Evolutionary conservation across 768 basidiomycete species (phyloP).

Genomic region (Suillus subluteus): DNA sequence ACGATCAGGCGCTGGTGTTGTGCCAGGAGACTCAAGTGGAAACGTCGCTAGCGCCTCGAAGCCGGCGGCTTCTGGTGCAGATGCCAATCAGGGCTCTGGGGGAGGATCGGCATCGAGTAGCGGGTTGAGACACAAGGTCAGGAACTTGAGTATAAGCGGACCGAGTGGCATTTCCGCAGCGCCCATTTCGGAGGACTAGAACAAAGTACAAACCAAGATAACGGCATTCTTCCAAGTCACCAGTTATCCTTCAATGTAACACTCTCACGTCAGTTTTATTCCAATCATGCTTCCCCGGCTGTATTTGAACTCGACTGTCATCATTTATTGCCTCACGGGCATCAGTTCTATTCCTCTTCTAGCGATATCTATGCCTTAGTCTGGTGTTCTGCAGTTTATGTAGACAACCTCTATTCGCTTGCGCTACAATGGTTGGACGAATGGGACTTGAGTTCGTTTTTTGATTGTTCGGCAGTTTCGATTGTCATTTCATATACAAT

Average conservation of each 20-base stretch:
- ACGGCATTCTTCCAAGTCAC: slow-evolving; percentile 24
- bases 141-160: slow-evolving; percentile 50
- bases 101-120: slow-evolving; percentile 30
- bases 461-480: neutral
- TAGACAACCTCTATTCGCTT: slow-evolving; percentile 11
- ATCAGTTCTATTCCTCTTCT: slow-evolving; percentile 9
- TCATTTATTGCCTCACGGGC: slow-evolving; percentile 14
- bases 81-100: slow-evolving; percentile 23
- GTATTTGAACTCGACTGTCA: slow-evolving; percentile 7
- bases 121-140: slow-evolving; percentile 50
- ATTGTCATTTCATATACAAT: neutral
- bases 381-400: too few relatives aligned
- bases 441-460: neutral
- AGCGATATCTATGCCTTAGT: neutral
- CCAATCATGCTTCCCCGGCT: slow-evolving; percentile 8
- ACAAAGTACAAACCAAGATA: slow-evolving; percentile 14
- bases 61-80: slow-evolving; percentile 15
- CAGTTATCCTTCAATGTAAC: slow-evolving; percentile 16
- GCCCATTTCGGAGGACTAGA: slow-evolving; percentile 28
- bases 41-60: slow-evolving; percentile 24
- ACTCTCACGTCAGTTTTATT: slow-evolving; percentile 26
- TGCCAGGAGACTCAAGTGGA: slow-evolving; percentile 48
- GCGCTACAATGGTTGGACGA: neutral
- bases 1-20: slow-evolving; percentile 53
- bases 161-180: slow-evolving; percentile 21